Base-by-base conservation (phyloP, 2,329 filamentous ascomycete genomes). In the Oidium heveae region DNA sequence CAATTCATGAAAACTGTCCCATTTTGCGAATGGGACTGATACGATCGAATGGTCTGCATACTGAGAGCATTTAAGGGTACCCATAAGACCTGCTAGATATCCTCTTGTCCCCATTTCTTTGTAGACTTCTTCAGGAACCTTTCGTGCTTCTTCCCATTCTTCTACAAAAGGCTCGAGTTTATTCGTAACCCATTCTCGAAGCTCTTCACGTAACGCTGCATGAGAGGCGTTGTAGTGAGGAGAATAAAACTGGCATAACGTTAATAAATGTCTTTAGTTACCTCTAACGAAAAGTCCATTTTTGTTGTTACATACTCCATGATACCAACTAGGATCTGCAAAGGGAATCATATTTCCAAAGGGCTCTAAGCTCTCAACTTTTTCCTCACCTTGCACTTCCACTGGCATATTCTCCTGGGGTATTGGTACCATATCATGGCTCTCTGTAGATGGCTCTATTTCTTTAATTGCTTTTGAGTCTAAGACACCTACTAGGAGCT, bases 1-100 rank as follows among this genome's bases (percentile, higher is more conserved):
- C 77, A 96, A 76, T 74, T 98, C 91, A 70, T 98, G 91, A 80
- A 96, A 98, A 47, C 94, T 77, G 71, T 98, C 91, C 89, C 89
- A 98, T 67, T 91, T 82, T 70, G 95, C 86, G 0, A 84, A 72
- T 0, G 82, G 69, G 13, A 98, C 91, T 52, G 79, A 82, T 70
- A 84, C 78, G 62, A 95, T 77, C 6, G 74, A 71, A 65, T 82
- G 76, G 44, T 80, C 72, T 22, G 79, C 80, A 65, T 89, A 81
- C 61, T 94, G 71, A 57, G 74, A 76, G 15, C 86, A 87, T 70
- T 85, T 96, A 64, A 84, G 74, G 58, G 86, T 76, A 59, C 89
- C 91, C 59, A 98, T 73, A 56, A 96, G 74, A 61, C 91, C 91
- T n/a, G 87, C 83, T 18, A 98, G 77, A 66, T 95, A 98, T 43